Evolutionary conservation across 1,139 yeast species (phyloP), one percentile per base, ranked within the genome.

Genomic region (Pneumocystis canis): DNA sequence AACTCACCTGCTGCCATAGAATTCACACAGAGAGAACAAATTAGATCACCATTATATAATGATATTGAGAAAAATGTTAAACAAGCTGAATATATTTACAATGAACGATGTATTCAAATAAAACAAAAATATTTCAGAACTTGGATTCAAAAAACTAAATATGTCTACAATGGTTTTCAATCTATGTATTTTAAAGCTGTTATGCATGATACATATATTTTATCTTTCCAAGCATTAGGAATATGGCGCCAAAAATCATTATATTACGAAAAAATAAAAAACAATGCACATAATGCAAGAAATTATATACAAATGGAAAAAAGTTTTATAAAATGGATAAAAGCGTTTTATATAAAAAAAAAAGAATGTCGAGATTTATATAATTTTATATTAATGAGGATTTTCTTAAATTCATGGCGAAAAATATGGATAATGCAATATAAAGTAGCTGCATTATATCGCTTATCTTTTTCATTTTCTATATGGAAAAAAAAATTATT

Each of bases 371-470:
- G 25, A 25, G 31, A 25, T 11, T 25, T 47, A 47, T 47, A 47
- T 47, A 47, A 47, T 47, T 47, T 20, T 14, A 47, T 47, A 25
- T 5, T 47, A 47, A 47, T 47, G 54, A 47, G 3, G 25, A 25
- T 25, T 47, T 47, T 47, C 5, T 47, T 47, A 47, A 47, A 47
- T 47, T 16, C 31, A 47, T 47, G 54, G 54, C 30, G 54, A 47
- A 47, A 25, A 47, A 47, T 47, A 47, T 47, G 54, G 54, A 25
- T 47, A 47, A 47, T 47, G 54, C 54, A 47, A 47, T 47, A 47
- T 47, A 47, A 47, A 47, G 16, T 47, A 25, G 18, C 54, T 20
- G 31, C 54, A 47, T 47, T 47, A 9, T 28, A 47, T 25, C n/a
- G 28, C 30, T n/a, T 47, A 25, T 47, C 54, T 47, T 47, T 47